These are phyloP conservation scores for Otatea glauca DNA, from an alignment of 176 grass and related monocot species.

Conservation along the genomic window DNA sequence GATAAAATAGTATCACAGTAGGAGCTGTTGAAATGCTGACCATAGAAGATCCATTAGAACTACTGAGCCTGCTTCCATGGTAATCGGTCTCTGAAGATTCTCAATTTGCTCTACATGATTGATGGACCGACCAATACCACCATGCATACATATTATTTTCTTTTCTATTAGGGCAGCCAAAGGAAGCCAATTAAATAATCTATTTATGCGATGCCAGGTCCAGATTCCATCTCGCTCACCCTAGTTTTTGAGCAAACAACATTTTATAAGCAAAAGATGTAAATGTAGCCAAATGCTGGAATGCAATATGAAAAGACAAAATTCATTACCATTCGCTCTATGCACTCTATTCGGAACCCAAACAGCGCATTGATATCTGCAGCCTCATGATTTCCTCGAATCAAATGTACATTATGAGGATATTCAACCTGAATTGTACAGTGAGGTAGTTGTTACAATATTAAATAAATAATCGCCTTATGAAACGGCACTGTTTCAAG, in stretches of 20 bases:
- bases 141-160: conserved; percentile 99
- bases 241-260: conserved; percentile 57
- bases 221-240: conserved; percentile 98
- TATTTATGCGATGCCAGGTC: conserved; percentile 93
- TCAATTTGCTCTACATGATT: conserved; percentile 99
- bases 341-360: conserved; percentile 98
- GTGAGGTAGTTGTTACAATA: conserved; percentile 17
- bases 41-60: conserved; percentile 99
- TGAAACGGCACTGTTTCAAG: background rate
- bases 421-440: conserved; percentile 78
- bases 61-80: conserved; percentile 98
- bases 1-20: conserved; percentile 26
- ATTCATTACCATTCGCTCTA: conserved; percentile 88
- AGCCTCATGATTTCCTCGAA: conserved; percentile 98
- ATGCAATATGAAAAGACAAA: conserved; percentile 25
- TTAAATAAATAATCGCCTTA: background rate
- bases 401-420: conserved; percentile 97
- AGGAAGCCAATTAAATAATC: conserved; percentile 97
- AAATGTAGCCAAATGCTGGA: conserved; percentile 6
- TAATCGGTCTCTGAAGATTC: conserved; percentile 89
- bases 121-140: conserved; percentile 96
- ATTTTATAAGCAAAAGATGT: conserved; percentile 3
- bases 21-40: conserved; percentile 52
- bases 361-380: conserved; percentile 99
- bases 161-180: conserved; percentile 95